Evolutionary conservation across 1,284 basidiomycete species (phyloP).

Genomic region (Papiliotrema nemorosa): DNA sequence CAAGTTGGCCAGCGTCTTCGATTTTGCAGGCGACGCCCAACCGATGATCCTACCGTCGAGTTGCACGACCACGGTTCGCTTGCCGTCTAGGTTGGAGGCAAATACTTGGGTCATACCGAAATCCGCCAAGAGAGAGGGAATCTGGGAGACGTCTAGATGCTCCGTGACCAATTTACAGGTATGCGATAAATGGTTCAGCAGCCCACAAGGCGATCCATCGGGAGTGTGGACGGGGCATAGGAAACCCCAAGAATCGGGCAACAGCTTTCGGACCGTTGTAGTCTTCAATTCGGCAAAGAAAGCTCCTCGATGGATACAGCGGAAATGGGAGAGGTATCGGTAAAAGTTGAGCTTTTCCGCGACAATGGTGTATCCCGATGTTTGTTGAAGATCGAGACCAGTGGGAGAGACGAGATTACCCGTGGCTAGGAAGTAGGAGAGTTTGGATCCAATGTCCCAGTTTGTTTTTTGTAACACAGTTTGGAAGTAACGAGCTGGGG

Average conservation of each 20-base stretch:
- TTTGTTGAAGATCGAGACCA: slow-evolving; percentile 95
- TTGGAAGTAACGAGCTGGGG: slow-evolving; percentile 71
- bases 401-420: slow-evolving; percentile 94
- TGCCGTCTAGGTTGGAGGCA: slow-evolving; percentile 69
- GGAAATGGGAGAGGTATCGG: slow-evolving; percentile 97
- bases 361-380: slow-evolving; percentile 95
- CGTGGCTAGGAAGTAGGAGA: slow-evolving; percentile 95
- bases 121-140: slow-evolving; percentile 75
- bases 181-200: slow-evolving; percentile 94
- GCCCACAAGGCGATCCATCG: slow-evolving; percentile 95
- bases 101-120: slow-evolving; percentile 96
- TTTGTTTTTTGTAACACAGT: slow-evolving; percentile 75
- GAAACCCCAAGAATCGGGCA: slow-evolving; percentile 99
- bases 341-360: slow-evolving; percentile 99
- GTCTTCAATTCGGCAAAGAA: slow-evolving; percentile 99
- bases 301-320: slow-evolving; percentile 97
- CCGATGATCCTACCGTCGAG: slow-evolving; percentile 93
- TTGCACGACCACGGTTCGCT: slow-evolving; percentile 80
- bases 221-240: slow-evolving; percentile 98
- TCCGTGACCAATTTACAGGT: slow-evolving; percentile 87
- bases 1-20: slow-evolving; percentile 73
- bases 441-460: slow-evolving; percentile 85
- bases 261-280: slow-evolving; percentile 91
- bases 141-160: slow-evolving; percentile 69
- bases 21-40: slow-evolving; percentile 78